Percentiles rank a stretch among this genome's conserved stretches.
Conservation (phyloP, 306 rosid species). For the Lathyrus oleraceus region DNA sequence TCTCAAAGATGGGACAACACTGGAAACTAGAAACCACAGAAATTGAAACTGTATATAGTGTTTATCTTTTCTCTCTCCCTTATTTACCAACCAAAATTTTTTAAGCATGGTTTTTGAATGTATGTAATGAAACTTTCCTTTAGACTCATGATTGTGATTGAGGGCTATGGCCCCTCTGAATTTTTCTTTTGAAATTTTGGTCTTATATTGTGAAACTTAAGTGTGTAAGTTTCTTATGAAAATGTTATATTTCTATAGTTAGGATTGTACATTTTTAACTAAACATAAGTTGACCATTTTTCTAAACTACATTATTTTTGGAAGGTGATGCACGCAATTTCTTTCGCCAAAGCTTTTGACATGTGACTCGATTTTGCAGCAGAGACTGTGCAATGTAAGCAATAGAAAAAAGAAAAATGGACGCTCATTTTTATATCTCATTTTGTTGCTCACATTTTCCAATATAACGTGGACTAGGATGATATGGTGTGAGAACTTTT, state of each 20-base stretch:
- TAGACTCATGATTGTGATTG: conserved; percentile 8
- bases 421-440: too few species aligned
- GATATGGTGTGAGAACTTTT: too few species aligned
- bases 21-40: conserved; percentile 69
- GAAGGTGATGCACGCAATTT: not conserved
- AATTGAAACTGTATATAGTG: conserved; percentile 73
- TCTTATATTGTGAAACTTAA: conserved; percentile 35
- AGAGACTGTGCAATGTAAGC: not conserved
- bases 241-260: conserved; percentile 11
- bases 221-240: conserved; percentile 18
- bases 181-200: conserved; percentile 22
- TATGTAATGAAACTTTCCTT: conserved; percentile 50
- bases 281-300: not conserved
- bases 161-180: conserved; percentile 21
- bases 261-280: not conserved
- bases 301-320: not conserved
- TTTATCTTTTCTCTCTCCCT: conserved; percentile 32
- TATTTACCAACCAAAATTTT: conserved; percentile 34
- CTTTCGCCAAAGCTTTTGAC: not conserved
- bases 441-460: not conserved
- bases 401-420: not conserved
- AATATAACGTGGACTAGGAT: too few species aligned
- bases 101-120: conserved; percentile 25
- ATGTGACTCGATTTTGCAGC: not conserved
- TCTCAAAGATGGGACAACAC: conserved; percentile 78